phyloP scores from a whole-genome alignment of 805 yeast genomes.

The Saccharomyces paradoxus region DNA sequence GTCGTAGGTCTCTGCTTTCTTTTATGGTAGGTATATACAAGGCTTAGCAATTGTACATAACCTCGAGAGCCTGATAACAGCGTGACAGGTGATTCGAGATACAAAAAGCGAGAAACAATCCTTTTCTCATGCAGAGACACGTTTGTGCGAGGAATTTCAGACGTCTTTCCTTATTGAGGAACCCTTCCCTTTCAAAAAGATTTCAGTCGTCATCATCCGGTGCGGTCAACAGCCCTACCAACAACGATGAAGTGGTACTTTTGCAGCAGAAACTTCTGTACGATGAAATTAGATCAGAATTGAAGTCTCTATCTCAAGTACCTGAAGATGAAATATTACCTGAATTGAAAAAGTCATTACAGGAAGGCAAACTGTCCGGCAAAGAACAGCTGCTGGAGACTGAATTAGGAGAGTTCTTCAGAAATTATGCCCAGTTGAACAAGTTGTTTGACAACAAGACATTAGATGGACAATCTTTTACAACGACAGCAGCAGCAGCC shows the following conservation, averaged over 20 bases:
- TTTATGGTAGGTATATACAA: background rate
- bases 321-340: slow-evolving; percentile 1
- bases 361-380: slow-evolving; percentile 11
- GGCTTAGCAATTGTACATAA: background rate
- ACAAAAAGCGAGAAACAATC: background rate
- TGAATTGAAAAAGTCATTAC: slow-evolving; percentile 1
- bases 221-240: background rate
- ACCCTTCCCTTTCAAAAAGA: background rate
- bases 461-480: background rate
- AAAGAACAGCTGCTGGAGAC: slow-evolving; percentile 28
- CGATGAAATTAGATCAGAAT: slow-evolving; percentile 18
- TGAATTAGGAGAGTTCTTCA: slow-evolving; percentile 23
- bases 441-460: slow-evolving; percentile 2
- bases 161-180: background rate
- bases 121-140: background rate
- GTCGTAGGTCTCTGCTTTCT: background rate
- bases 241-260: slow-evolving; percentile 14
- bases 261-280: slow-evolving; percentile 24
- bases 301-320: slow-evolving; percentile 4
- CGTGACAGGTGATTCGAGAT: background rate
- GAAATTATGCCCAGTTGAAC: slow-evolving; percentile 20
- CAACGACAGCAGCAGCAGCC: background rate
- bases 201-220: background rate
- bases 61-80: background rate
- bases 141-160: background rate